A percentile compares a stretch with the other conserved stretches of the same genome.
phyloP scores from a whole-genome alignment of 164 flowering plant genomes.

The Protea cynaroides region DNA sequence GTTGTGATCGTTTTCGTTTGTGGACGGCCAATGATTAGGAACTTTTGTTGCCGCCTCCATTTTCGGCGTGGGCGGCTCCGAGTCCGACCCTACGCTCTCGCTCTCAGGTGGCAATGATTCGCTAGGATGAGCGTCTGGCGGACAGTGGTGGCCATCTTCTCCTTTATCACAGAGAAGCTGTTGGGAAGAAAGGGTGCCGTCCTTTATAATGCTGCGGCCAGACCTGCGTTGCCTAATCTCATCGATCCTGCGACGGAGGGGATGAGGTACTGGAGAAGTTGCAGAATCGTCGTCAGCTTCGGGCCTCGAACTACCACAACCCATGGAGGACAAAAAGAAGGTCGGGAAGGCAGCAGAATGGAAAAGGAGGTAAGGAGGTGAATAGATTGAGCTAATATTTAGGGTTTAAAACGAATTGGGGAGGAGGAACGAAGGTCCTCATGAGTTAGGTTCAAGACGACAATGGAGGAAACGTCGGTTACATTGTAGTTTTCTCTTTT shows the following conservation, averaged over 20 bases:
- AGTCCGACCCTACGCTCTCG: not conserved
- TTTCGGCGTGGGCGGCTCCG: too few relatives aligned
- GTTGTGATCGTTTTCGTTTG: not conserved
- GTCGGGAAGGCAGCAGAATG: too few relatives aligned
- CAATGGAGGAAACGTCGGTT: too few relatives aligned
- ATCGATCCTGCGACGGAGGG: slow-evolving; percentile 6
- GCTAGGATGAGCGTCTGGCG: not conserved
- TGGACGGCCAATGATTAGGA: too few relatives aligned
- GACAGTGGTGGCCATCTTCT: not conserved
- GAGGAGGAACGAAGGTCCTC: too few relatives aligned
- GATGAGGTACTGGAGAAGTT: not conserved
- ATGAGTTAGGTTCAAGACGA: too few relatives aligned
- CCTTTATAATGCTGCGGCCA: not conserved
- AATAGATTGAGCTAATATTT: too few relatives aligned
- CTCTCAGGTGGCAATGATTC: not conserved
- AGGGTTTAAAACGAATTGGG: too few relatives aligned
- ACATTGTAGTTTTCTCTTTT: too few relatives aligned
- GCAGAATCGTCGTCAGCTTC: not conserved
- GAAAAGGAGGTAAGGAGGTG: too few relatives aligned
- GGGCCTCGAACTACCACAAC: slow-evolving; percentile 5
- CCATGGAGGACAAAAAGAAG: slow-evolving; percentile 4
- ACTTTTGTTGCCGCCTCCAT: too few relatives aligned
- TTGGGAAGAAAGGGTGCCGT: slow-evolving; percentile 1
- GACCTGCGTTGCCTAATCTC: not conserved
- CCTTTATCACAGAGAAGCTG: not conserved